Evolutionary conservation across 2,329 filamentous ascomycete species (phyloP), one percentile per base, ranked within the genome.

Genomic region (Neonectria hederae): DNA sequence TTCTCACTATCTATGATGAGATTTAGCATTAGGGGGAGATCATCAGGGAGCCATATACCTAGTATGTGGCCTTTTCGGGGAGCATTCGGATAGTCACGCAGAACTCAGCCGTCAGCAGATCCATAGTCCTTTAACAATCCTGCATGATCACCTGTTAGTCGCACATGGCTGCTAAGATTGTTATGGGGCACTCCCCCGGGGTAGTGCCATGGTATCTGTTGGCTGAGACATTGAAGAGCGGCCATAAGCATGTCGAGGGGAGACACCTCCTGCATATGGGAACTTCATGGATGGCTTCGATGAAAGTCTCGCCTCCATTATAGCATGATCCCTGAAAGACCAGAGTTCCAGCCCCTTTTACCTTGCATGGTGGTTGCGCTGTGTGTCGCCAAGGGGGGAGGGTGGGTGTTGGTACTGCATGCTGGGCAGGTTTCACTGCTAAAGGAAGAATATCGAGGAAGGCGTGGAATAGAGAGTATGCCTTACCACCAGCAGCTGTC

Each of bases 321-420:
- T 35, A 35, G 3, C 14, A 35, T 35, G 32, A 35, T 13, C 32
- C 11, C 32, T 35, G 11, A 17, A 35, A 35, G 11, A 35, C 32
- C 14, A 4, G 32, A 35, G 32, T 4, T 6, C 14, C 2, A 17
- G 32, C 32, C 49, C 30, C 30, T 21, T 38, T 53, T 53, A 53
- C 49, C 30, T 53, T 53, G 30, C n/a, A 53, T 53, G 40, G 49
- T 53, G 32, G n/a, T 35, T 52, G 28, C 14, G 49, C 22, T 53
- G 22, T 35, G n/a, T 53, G 30, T 53, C n/a, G 19, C 30, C 14
- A 35, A 6, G 11, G 32, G 32, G 32, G 32, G 30, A 30, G 28
- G 30, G 49, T 53, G 30, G 21, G 32, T n/a, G n/a, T 53, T 13
- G 10, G n/a, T 35, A 32, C 26, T 53, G 30, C 30, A 53, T 53